Conservation (phyloP, 805 yeast species). For the Yamadazyma paraphyllophila region DNA sequence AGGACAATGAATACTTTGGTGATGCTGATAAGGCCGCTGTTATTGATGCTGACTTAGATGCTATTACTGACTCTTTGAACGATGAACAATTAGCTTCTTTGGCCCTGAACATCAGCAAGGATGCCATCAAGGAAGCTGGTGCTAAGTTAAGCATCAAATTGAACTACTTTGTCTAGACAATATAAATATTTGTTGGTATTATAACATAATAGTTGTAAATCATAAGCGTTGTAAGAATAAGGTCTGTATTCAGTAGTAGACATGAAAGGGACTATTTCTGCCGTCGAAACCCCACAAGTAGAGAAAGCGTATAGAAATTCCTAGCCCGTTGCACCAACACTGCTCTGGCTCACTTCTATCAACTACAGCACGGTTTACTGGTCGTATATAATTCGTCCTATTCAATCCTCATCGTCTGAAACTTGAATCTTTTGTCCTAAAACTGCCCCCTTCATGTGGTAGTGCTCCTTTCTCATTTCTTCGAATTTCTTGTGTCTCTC, state of each 20-base stretch:
- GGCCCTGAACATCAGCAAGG: constrained; percentile 56
- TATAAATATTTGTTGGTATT: background rate
- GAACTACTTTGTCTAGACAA: constrained; percentile 45
- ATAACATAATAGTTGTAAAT: too few species aligned
- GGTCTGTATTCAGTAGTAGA: too few species aligned
- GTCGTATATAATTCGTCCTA: background rate
- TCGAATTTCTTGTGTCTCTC: constrained; percentile 69
- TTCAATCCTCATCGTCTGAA: constrained; percentile 24
- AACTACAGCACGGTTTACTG: background rate
- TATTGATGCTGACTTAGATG: constrained; percentile 77
- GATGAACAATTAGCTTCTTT: constrained; percentile 76
- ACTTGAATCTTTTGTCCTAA: constrained; percentile 35
- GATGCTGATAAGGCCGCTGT: constrained; percentile 64
- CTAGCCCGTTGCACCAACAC: too few species aligned
- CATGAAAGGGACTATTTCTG: too few species aligned
- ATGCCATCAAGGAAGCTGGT: constrained; percentile 1
- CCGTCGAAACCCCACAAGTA: too few species aligned
- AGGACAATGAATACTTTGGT: constrained; percentile 84
- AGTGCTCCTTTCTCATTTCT: constrained; percentile 76
- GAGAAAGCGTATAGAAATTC: too few species aligned
- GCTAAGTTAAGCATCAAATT: constrained; percentile 19
- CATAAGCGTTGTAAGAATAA: too few species aligned
- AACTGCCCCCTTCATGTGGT: constrained; percentile 55
- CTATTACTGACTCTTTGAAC: constrained; percentile 74
- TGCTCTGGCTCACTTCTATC: too few species aligned